Base-by-base conservation (phyloP, 2,329 filamentous ascomycete species). In the Arthrinium puccinioides region DNA sequence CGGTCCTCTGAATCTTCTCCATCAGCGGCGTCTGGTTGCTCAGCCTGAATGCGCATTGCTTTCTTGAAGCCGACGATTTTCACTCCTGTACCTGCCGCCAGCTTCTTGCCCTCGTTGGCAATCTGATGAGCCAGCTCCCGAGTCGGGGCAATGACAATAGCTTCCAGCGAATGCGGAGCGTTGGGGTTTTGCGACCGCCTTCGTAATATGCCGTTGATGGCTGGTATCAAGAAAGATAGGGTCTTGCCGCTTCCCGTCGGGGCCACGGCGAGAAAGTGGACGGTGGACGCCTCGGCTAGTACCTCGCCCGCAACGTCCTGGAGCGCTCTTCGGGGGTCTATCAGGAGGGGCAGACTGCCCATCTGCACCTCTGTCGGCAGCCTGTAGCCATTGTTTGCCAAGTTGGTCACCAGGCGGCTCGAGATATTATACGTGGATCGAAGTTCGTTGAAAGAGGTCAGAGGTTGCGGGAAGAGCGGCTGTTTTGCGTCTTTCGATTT, bases 241-340 rank as follows among this genome's bases (percentile, higher is more conserved):
- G 92, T 98, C 69, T 98, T 98, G 30, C 92, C 92, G 57, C 90
- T 97, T 18, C 92, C 92, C 0, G 92, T 98, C 2, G 92, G 92
- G 4, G 92, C 92, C 29, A 97, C 80, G 0, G 87, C 86, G 44
- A 98, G 62, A 26, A 98, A 77, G 64, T 98, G 82, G 5, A 90
- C 67, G 10, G 59, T 44, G 6, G 45, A 27, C 6, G 47, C 45
- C 20, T 55, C 44, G 11, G 52, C 49, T 15, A 66, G 40, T 15
- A 61, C 59, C 16, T 53, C 53, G 19, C 56, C 60, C 4, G 55
- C 57, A 10, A 55, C 54, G 15, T 57, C 42, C 21, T 43, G 21
- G 6, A 79, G 60, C 1, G 74, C 74, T 39, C 59, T 64, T 43
- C 69, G 64, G 0, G 76, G 69, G 13, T 70, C 61, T 21, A 97